Evolutionary conservation across 2,329 filamentous ascomycete species (phyloP).

Genomic region (Aspergillus sojae): DNA sequence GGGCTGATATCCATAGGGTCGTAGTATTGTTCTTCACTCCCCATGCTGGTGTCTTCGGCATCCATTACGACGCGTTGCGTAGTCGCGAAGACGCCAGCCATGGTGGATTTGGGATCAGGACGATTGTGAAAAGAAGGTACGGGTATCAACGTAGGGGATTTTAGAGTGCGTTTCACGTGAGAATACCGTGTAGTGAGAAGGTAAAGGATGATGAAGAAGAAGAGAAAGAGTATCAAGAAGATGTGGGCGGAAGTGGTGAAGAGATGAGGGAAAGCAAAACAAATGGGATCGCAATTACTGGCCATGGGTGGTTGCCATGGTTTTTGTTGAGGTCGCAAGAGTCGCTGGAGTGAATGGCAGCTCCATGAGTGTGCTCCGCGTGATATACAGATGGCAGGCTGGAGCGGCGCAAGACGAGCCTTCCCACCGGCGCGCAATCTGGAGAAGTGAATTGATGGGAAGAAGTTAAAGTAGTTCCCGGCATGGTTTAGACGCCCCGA

Average conservation of each 20-base stretch:
- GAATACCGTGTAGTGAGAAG: neutral
- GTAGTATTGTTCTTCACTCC: neutral
- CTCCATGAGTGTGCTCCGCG: conserved; percentile 15
- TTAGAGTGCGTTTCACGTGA: neutral
- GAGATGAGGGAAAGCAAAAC: conserved; percentile 16
- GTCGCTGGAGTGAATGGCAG: conserved; percentile 10
- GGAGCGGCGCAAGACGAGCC: neutral
- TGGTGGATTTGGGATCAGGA: conserved; percentile 7
- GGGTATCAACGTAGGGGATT: neutral
- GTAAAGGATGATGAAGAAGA: conserved; percentile 9
- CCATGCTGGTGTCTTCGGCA: conserved; percentile 2
- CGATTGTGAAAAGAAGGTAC: neutral
- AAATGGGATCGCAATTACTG: conserved; percentile 14
- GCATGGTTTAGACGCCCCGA: neutral
- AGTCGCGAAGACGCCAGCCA: conserved; percentile 15
- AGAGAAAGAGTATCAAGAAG: conserved; percentile 2
- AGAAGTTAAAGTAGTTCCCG: conserved; percentile 7
- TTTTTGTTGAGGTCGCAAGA: conserved; percentile 11
- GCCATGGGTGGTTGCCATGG: conserved; percentile 20
- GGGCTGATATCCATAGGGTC: conserved; percentile 25
- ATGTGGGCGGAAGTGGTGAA: neutral
- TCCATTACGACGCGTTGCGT: conserved; percentile 12
- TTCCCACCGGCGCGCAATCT: conserved; percentile 6
- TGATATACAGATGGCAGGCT: neutral
- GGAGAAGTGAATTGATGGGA: conserved; percentile 7